Evolutionary conservation across 1,284 basidiomycete species (phyloP).

Genomic region (Puccinia triticina): DNA sequence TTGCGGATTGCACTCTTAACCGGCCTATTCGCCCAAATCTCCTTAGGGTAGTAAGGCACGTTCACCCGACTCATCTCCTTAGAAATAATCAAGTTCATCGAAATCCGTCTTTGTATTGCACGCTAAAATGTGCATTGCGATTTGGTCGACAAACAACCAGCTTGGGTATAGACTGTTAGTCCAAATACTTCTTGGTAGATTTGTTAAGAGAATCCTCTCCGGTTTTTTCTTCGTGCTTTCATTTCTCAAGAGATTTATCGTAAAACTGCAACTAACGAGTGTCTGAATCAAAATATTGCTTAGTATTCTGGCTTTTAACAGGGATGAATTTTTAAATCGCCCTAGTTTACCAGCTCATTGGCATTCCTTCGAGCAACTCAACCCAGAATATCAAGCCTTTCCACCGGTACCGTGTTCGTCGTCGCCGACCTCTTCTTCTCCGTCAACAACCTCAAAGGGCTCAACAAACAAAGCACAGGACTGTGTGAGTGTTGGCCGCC

Average conservation of each 20-base stretch:
- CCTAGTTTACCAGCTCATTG: background rate
- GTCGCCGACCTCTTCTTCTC: background rate
- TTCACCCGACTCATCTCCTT: too few species aligned
- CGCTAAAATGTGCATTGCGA: background rate
- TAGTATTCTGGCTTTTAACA: constrained; percentile 3
- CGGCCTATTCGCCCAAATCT: too few species aligned
- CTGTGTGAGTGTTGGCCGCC: background rate
- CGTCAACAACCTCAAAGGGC: too few species aligned
- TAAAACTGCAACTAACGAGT: background rate
- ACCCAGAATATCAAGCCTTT: background rate
- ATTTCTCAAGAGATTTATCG: background rate
- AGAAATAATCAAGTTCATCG: too few species aligned
- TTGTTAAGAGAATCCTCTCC: too few species aligned
- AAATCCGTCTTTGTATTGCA: too few species aligned
- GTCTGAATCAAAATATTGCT: background rate
- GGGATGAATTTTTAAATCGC: constrained; percentile 6
- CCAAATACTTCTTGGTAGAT: too few species aligned
- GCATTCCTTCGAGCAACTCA: constrained; percentile 11
- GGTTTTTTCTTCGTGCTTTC: too few species aligned
- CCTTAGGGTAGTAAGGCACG: too few species aligned
- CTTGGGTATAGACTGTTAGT: constrained; percentile 13
- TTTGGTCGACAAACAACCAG: constrained; percentile 3
- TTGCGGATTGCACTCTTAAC: too few species aligned
- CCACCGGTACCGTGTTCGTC: background rate
- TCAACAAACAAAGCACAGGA: background rate